A percentile compares a stretch with the other conserved stretches of the same genome.
These are phyloP conservation scores for Saccharomyces hybrid DNA, from an alignment of 1,139 yeast genomes.

Conservation along the genomic window DNA sequence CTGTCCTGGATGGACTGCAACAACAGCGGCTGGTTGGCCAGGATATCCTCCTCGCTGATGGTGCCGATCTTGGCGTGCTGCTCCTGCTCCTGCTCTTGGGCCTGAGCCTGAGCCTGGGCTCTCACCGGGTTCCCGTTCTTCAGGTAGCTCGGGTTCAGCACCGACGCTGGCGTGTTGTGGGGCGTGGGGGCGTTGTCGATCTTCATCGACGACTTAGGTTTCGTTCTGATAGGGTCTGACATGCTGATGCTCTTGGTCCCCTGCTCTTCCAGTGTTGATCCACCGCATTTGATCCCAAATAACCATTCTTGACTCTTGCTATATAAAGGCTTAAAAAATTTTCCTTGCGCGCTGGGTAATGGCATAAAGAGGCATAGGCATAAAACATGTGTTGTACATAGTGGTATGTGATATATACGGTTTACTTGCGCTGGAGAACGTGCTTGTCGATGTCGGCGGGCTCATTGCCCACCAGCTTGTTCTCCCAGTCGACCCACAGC, in stretches of 20 bases:
- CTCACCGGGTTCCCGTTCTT: conserved; percentile 65
- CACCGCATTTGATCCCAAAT: background rate
- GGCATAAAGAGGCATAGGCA: background rate
- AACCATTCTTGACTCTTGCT: too few relatives aligned
- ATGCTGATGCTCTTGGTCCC: conserved; percentile 9
- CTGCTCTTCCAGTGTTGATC: background rate
- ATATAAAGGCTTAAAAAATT: too few relatives aligned
- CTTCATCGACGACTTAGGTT: conserved; percentile 40
- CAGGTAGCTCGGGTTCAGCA: conserved; percentile 60
- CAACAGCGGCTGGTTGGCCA: conserved; percentile 25
- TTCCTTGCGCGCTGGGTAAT: background rate
- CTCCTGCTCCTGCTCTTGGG: conserved; percentile 1
- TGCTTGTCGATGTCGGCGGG: conserved; percentile 8
- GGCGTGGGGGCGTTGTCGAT: conserved; percentile 96
- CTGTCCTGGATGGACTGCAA: conserved; percentile 76
- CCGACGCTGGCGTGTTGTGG: conserved; percentile 94
- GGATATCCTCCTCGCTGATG: conserved; percentile 53
- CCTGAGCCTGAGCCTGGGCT: conserved; percentile 47
- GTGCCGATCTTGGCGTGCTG: conserved; percentile 44
- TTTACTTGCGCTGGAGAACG: background rate
- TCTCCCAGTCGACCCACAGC: conserved; percentile 31
- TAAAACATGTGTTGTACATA: background rate
- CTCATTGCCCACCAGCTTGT: conserved; percentile 18
- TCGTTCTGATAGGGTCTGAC: conserved; percentile 32
- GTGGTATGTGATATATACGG: background rate